Base-by-base conservation (phyloP, 2,329 filamentous ascomycete genomes). In the Harringtonia lauricola region DNA sequence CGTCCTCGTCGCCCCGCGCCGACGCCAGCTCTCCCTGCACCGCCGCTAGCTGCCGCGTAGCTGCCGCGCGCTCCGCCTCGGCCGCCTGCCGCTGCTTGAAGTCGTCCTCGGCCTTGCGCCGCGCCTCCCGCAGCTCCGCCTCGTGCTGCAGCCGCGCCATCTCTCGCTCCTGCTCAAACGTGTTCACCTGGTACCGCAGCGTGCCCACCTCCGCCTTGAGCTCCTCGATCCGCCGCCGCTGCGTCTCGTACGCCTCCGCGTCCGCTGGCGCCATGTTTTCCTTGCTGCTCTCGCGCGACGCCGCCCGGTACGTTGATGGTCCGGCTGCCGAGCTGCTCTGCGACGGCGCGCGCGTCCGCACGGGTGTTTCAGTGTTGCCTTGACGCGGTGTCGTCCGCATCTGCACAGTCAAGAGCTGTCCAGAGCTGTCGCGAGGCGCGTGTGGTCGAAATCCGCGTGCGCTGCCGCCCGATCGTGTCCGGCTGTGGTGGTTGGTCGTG, bases 121-220 rank as follows among this genome's bases (percentile, higher is more conserved):
- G 81, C 2, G 82, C 72, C 44, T 94, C 87, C 49, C 90, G 79
- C 19, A 95, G 62, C 55, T 95, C 90, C 54, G 86, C 84, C 51
- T 87, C 83, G 53, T 92, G 84, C 49, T 86, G 81, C 15, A 95
- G 70, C 10, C 79, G 72, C 39, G 80, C 70, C 54, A 95, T 75
- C 46, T 94, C 87, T 53, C 85, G 82, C 57, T 96, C 90, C 53
- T 95, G 86, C 55, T 90, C 89, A 42, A 86, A 68, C 17, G 85
- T 90, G 55, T 88, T 85, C 51, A 95, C 72, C 46, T 90, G 86
- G 64, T 95, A 98, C 49, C 81, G 82, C 41, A 95, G 68, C 0
- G 87, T 86, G 49, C 89, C 92, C 35, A 96, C 70, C 62, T 95
- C 87, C 2, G 90, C 86, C 57, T 90, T 89, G 22, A 96, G 71